Conservation (phyloP, 2,329 filamentous ascomycete species). For the Fusarium globosum region DNA sequence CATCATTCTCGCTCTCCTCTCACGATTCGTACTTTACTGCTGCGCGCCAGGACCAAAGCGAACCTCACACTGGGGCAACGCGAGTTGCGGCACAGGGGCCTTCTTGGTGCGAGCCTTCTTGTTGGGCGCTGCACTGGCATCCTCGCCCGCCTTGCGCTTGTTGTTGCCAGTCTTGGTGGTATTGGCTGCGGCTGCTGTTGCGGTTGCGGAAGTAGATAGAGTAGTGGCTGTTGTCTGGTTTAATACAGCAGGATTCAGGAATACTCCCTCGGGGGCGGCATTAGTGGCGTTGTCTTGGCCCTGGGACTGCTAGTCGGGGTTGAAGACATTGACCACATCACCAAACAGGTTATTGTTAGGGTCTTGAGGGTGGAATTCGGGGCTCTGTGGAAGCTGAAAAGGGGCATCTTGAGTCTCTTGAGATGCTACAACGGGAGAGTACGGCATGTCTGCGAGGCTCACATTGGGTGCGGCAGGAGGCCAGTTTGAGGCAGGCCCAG, state of each 20-base stretch:
- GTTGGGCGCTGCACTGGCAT: background rate
- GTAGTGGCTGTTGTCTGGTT: background rate
- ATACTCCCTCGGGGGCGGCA: background rate
- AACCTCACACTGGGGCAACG: background rate
- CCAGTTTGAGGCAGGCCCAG: background rate
- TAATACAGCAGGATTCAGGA: background rate
- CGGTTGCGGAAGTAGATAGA: background rate
- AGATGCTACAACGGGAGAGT: background rate
- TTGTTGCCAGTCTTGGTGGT: background rate
- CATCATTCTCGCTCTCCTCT: background rate
- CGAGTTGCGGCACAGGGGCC: background rate
- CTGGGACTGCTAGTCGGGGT: background rate
- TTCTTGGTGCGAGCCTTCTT: constrained; percentile 16
- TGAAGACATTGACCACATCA: background rate
- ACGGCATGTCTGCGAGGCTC: background rate
- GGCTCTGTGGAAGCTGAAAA: background rate
- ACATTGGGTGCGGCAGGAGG: background rate
- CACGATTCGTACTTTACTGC: background rate
- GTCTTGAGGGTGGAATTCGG: background rate
- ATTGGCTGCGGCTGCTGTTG: background rate
- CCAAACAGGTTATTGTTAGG: background rate
- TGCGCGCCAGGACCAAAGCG: background rate
- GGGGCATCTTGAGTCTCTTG: background rate
- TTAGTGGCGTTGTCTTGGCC: background rate
- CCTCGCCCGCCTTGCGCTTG: constrained; percentile 16